Percentiles rank a stretch among this genome's conserved stretches.
phyloP scores from a whole-genome alignment of 2,329 filamentous ascomycete species.

The Incumbomyces lentus region DNA sequence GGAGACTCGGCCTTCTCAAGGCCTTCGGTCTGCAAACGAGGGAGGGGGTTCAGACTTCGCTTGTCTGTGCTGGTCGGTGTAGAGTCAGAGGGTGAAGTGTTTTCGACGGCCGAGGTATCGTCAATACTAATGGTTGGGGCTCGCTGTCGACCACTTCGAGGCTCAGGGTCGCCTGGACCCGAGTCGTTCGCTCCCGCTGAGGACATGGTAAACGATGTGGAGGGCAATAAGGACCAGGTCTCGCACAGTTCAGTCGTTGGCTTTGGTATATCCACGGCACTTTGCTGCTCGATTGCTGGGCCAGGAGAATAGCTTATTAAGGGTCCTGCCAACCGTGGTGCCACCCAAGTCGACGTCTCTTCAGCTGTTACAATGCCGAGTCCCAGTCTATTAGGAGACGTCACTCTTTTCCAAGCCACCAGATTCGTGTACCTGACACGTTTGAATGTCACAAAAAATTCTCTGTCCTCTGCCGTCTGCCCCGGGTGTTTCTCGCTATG shows the following conservation, averaged over 20 bases:
- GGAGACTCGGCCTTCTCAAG: constrained; percentile 26
- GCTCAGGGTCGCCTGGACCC: not conserved
- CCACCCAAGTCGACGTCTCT: no score
- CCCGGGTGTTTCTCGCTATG: not conserved
- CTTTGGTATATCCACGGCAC: not conserved
- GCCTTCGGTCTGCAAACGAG: constrained; percentile 30
- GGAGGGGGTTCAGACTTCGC: constrained; percentile 23
- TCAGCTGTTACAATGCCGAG: no score
- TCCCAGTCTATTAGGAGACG: no score
- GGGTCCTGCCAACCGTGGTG: no score
- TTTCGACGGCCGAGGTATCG: constrained; percentile 35
- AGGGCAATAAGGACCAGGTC: not conserved
- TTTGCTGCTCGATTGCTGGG: not conserved
- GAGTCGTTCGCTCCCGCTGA: not conserved
- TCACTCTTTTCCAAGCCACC: no score
- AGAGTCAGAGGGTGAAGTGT: constrained; percentile 9
- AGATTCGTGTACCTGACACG: no score
- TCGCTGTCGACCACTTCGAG: constrained; percentile 17
- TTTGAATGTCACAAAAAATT: no score
- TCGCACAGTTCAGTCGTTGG: not conserved
- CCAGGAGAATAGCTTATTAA: no score
- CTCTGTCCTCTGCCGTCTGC: not conserved
- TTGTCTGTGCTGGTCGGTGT: constrained; percentile 22
- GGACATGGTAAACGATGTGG: constrained; percentile 2
- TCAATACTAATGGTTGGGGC: constrained; percentile 49